Percentiles rank a stretch among this genome's conserved stretches.
Evolutionary conservation across 192 early-diverging fungal genomes (phyloP).

Genomic region (Lunasporangiospora selenospora): DNA sequence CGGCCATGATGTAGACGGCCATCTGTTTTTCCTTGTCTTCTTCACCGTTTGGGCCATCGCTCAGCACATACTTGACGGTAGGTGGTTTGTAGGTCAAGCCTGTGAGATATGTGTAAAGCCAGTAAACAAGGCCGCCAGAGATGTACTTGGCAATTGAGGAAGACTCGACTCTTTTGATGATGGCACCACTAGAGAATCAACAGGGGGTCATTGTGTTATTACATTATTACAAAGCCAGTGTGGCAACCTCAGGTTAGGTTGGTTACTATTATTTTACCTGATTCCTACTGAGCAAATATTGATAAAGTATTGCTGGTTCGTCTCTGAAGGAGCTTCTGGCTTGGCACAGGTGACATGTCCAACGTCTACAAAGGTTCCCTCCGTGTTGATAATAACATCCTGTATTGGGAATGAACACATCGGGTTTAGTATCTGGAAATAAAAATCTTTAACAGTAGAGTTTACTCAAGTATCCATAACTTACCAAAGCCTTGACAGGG

Average conservation of each 20-base stretch:
- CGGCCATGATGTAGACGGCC: constrained; percentile 36
- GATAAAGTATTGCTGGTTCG: constrained; percentile 28
- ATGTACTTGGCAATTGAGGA: constrained; percentile 31
- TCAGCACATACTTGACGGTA: constrained; percentile 16
- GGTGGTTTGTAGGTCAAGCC: constrained; percentile 22
- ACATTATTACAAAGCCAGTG: too few species aligned
- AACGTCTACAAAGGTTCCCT: constrained; percentile 24
- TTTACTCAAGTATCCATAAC: background rate
- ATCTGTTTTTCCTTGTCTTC: constrained; percentile 17
- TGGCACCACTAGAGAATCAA: constrained; percentile 17
- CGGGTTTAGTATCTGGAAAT: background rate
- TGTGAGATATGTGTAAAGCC: constrained; percentile 42
- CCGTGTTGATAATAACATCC: constrained; percentile 24
- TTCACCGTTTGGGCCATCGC: background rate
- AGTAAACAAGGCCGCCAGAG: constrained; percentile 35
- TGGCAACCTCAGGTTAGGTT: too few species aligned
- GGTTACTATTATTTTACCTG: too few species aligned
- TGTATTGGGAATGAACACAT: background rate
- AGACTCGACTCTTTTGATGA: constrained; percentile 35
- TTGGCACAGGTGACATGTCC: constrained; percentile 23
- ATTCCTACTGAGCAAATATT: constrained; percentile 41
- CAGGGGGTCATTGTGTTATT: too few species aligned
- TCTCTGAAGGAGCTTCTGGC: constrained; percentile 4
- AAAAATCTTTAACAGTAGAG: too few species aligned
- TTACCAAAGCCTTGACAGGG: constrained; percentile 30